Percentiles rank a stretch among this genome's conserved stretches.
These are phyloP conservation scores for Myochromella boudieri DNA, from an alignment of 768 basidiomycete genomes.

Conservation along the genomic window DNA sequence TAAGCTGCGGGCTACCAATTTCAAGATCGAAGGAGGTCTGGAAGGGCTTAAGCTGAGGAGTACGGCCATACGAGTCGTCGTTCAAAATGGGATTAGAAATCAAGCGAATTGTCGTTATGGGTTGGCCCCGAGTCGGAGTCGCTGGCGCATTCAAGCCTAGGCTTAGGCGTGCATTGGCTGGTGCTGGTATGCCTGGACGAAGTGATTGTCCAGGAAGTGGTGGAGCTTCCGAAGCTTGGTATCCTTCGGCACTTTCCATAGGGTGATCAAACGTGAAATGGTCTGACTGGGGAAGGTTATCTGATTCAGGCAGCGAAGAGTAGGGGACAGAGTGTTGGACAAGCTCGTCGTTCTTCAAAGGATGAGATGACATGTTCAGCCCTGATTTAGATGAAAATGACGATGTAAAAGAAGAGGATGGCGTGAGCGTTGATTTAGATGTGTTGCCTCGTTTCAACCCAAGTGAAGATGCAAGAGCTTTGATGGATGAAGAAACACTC, in stretches of 20 bases:
- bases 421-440: slow-evolving; percentile 21
- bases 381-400: slow-evolving; percentile 24
- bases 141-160: slow-evolving; percentile 45
- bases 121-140: slow-evolving; percentile 40
- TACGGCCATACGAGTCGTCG: slow-evolving; percentile 27
- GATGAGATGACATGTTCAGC: slow-evolving; percentile 22
- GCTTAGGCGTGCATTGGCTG: slow-evolving; percentile 59
- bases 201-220: slow-evolving; percentile 63
- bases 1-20: slow-evolving; percentile 49
- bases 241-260: background rate
- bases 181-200: slow-evolving; percentile 62
- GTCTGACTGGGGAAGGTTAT: slow-evolving; percentile 42
- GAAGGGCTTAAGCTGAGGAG: slow-evolving; percentile 68
- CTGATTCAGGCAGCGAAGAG: slow-evolving; percentile 35
- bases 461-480: slow-evolving; percentile 72
- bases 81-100: slow-evolving; percentile 35
- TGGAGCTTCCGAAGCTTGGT: slow-evolving; percentile 24
- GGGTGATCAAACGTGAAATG: slow-evolving; percentile 46
- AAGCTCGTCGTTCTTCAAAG: slow-evolving; percentile 34
- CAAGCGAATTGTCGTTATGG: slow-evolving; percentile 53
- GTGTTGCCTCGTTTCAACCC: slow-evolving; percentile 60
- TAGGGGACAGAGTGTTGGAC: slow-evolving; percentile 42
- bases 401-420: slow-evolving; percentile 13
- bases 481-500: slow-evolving; percentile 72
- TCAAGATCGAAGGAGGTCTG: slow-evolving; percentile 68